phyloP scores from a whole-genome alignment of 2,329 filamentous ascomycete species.

The Hypoxylon sp. region DNA sequence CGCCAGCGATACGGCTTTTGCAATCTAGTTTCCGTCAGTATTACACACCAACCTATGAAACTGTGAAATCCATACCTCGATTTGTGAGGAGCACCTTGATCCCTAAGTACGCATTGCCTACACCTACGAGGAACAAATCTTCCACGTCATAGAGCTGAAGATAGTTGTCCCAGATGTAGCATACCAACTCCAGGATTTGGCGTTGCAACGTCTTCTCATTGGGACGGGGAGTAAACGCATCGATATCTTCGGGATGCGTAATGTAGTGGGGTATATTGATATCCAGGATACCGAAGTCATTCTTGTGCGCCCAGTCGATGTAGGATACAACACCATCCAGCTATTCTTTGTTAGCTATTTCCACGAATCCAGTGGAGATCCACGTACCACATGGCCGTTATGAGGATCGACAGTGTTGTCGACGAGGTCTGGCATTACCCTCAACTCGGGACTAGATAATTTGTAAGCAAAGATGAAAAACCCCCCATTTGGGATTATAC shows the following conservation, averaged over 20 bases:
- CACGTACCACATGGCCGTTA: conserved; percentile 84
- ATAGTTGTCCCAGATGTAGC: conserved; percentile 97
- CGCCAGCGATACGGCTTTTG: conserved; percentile 72
- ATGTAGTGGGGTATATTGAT: conserved; percentile 87
- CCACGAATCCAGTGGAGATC: background rate
- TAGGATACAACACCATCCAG: conserved; percentile 83
- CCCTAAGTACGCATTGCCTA: conserved; percentile 88
- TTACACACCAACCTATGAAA: background rate
- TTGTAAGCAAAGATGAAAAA: conserved; percentile 27
- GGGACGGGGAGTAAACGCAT: conserved; percentile 56
- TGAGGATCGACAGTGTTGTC: conserved; percentile 80
- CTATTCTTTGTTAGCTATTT: conserved; percentile 56
- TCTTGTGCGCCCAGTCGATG: conserved; percentile 81
- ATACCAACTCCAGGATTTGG: conserved; percentile 76
- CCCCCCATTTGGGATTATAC: conserved; percentile 47
- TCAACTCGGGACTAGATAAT: conserved; percentile 68
- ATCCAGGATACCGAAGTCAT: conserved; percentile 86
- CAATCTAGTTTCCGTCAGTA: conserved; percentile 57
- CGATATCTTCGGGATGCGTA: conserved; percentile 66
- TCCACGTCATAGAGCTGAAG: conserved; percentile 79
- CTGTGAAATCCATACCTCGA: conserved; percentile 62
- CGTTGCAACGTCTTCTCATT: conserved; percentile 61
- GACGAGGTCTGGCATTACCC: conserved; percentile 72
- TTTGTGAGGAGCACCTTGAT: conserved; percentile 82
- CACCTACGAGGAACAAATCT: conserved; percentile 84